Evolutionary conservation across 2,329 filamentous ascomycete genomes (phyloP).

Genomic region (Aspergillus sp.): DNA sequence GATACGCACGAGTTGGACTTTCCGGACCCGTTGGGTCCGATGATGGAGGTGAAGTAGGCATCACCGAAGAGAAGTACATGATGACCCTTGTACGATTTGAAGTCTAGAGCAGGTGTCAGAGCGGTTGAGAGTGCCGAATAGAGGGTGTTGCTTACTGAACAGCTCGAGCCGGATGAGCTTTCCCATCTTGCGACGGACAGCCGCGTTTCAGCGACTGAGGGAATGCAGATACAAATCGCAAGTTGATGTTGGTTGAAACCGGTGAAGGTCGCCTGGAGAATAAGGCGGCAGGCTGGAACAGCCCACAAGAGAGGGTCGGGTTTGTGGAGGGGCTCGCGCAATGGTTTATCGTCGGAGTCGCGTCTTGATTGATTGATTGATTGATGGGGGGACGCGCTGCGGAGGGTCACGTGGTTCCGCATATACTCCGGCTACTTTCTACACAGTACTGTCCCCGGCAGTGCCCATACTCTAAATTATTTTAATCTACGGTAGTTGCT

Average conservation of each 20-base stretch:
- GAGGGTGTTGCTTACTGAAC: slow-evolving; percentile 66
- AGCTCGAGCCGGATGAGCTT: slow-evolving; percentile 94
- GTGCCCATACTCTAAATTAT: background rate
- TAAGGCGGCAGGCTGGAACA: slow-evolving; percentile 5
- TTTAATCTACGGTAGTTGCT: background rate
- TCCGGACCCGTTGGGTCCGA: slow-evolving; percentile 98
- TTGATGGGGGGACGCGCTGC: slow-evolving; percentile 27
- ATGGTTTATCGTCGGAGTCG: slow-evolving; percentile 19
- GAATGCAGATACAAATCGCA: slow-evolving; percentile 9
- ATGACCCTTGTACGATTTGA: slow-evolving; percentile 99
- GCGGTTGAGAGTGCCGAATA: background rate
- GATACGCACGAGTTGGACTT: slow-evolving; percentile 89
- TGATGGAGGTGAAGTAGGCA: slow-evolving; percentile 98
- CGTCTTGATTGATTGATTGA: slow-evolving; percentile 14
- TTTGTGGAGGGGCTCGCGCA: slow-evolving; percentile 25
- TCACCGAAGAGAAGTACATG: slow-evolving; percentile 93
- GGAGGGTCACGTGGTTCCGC: slow-evolving; percentile 26
- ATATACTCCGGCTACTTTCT: background rate
- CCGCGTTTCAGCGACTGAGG: slow-evolving; percentile 28
- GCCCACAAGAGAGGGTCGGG: slow-evolving; percentile 10
- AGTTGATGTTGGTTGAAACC: background rate
- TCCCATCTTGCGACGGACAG: slow-evolving; percentile 68
- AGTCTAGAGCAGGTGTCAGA: slow-evolving; percentile 62
- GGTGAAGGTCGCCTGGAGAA: background rate
- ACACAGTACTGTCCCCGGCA: background rate